Percentiles rank a stretch among this genome's conserved stretches.
phyloP scores from a whole-genome alignment of 768 basidiomycete species.

The Mycena kentingensis region DNA sequence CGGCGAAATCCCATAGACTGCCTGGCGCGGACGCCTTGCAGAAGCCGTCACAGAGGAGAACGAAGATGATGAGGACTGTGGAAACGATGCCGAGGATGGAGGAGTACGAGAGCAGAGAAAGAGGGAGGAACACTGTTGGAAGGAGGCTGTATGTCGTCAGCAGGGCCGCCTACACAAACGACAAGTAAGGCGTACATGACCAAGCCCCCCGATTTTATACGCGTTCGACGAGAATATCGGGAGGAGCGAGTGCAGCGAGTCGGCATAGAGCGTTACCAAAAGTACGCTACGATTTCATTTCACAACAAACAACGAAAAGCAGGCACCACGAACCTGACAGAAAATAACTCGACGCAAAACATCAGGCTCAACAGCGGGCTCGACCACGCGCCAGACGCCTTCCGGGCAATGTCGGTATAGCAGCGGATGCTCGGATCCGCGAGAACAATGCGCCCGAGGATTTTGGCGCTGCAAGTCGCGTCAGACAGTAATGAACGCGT shows the following conservation, averaged over 20 bases:
- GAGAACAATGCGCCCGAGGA: conserved; percentile 76
- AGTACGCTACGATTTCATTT: conserved; percentile 56
- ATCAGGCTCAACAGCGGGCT: conserved; percentile 65
- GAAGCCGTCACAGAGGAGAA: conserved; percentile 83
- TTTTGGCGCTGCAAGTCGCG: conserved; percentile 67
- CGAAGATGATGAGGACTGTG: conserved; percentile 69
- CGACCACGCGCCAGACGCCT: conserved; percentile 81
- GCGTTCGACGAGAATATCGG: conserved; percentile 66
- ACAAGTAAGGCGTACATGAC: conserved; percentile 53
- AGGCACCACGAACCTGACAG: conserved; percentile 58
- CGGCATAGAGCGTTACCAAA: conserved; percentile 86
- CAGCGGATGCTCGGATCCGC: conserved; percentile 71
- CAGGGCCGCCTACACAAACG: conserved; percentile 1
- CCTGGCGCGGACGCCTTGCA: conserved; percentile 74
- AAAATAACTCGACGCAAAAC: conserved; percentile 87
- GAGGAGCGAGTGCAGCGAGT: conserved; percentile 75
- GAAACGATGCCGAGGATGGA: conserved; percentile 86
- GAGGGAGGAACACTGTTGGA: conserved; percentile 83
- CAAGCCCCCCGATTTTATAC: conserved; percentile 76
- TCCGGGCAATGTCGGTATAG: conserved; percentile 87
- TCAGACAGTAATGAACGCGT: conserved; percentile 3
- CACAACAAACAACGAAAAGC: neutral
- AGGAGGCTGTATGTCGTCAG: conserved; percentile 56
- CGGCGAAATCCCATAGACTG: conserved; percentile 73
- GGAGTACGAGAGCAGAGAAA: conserved; percentile 84